Evolutionary conservation across 2,329 filamentous ascomycete species (phyloP).

Genomic region (Botrytis paeoniae): DNA sequence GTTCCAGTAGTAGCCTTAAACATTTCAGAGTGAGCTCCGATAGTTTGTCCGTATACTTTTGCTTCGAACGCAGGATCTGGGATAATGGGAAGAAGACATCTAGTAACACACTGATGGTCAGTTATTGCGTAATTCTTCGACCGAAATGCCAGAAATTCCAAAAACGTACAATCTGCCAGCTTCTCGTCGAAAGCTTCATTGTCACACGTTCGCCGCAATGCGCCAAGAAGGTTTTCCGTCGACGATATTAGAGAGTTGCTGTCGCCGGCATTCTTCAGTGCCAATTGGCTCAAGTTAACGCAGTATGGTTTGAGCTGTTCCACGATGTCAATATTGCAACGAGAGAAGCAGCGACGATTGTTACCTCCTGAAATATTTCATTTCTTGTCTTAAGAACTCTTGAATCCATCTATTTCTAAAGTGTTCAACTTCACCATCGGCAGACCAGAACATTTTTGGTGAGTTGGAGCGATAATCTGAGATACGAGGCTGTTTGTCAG

Average conservation of each 20-base stretch:
- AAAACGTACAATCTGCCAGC: constrained; percentile 91
- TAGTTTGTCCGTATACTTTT: constrained; percentile 65
- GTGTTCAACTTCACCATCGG: not conserved
- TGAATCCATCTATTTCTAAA: constrained; percentile 30
- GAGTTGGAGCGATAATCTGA: not conserved
- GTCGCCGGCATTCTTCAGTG: constrained; percentile 48
- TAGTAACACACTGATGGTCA: not conserved
- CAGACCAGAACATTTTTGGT: constrained; percentile 5
- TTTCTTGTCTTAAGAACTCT: constrained; percentile 34
- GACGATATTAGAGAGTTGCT: constrained; percentile 45
- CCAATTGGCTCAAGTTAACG: constrained; percentile 57
- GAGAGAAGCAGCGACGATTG: not conserved
- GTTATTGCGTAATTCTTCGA: not conserved
- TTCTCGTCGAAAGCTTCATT: constrained; percentile 67
- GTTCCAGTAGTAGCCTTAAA: constrained; percentile 66
- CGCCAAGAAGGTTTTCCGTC: constrained; percentile 44
- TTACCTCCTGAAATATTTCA: constrained; percentile 37
- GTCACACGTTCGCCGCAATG: constrained; percentile 43
- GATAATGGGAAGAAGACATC: constrained; percentile 89
- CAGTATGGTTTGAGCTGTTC: constrained; percentile 61
- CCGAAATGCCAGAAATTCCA: not conserved
- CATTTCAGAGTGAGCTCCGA: constrained; percentile 76
- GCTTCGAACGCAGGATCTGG: constrained; percentile 75
- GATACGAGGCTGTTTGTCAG: constrained; percentile 6
- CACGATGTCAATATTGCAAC: not conserved